phyloP scores from a whole-genome alignment of 176 grass and related monocot species.

The barley (Hordeum vulgare) region DNA sequence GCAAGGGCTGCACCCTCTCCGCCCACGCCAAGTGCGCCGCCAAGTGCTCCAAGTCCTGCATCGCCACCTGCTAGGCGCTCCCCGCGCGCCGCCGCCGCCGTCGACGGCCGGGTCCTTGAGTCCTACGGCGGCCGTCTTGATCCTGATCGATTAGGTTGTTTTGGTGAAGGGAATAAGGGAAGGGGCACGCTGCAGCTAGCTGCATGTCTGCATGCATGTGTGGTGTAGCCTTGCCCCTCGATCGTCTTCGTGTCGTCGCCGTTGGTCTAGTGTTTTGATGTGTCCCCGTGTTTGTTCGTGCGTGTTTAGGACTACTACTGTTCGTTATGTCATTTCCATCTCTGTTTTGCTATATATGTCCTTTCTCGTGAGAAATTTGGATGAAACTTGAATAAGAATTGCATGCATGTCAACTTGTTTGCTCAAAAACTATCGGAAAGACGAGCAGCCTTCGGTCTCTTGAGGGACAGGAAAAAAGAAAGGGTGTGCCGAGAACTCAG shows the following conservation, averaged over 20 bases:
- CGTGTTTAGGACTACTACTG: background rate
- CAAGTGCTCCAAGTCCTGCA: slow-evolving; percentile 53
- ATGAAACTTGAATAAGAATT: background rate
- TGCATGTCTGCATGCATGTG: background rate
- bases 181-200: background rate
- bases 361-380: background rate
- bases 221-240: background rate
- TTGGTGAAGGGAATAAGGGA: slow-evolving; percentile 21
- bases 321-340: background rate
- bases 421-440: background rate
- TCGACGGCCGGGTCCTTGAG: too few relatives aligned
- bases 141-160: background rate
- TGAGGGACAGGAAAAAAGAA: too few relatives aligned
- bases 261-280: background rate
- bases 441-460: background rate
- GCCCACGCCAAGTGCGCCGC: slow-evolving; percentile 50
- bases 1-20: slow-evolving; percentile 46
- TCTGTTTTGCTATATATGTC: background rate
- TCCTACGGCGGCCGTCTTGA: background rate
- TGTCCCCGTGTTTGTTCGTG: background rate
- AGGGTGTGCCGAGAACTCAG: too few relatives aligned
- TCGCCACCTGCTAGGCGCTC: slow-evolving; percentile 26
- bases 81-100: too few relatives aligned
- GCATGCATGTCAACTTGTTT: background rate
- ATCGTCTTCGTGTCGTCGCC: background rate